These are phyloP conservation scores for Pachyrhizus erosus DNA, from an alignment of 306 rosid species.

Conservation along the genomic window DNA sequence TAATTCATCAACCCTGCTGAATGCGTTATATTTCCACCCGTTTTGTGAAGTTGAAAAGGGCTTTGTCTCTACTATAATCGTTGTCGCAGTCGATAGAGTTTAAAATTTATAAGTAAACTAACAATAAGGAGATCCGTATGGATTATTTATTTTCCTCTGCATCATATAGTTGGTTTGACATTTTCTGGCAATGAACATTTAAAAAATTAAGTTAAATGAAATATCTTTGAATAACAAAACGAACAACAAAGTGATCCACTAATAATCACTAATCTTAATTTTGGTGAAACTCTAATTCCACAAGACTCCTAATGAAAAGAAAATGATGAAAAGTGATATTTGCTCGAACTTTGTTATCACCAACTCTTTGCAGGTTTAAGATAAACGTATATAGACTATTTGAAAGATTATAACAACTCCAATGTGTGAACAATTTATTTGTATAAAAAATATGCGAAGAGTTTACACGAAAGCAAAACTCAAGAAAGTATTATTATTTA, in stretches of 20 bases:
- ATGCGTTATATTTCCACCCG: slow-evolving; percentile 6
- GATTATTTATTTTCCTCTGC: slow-evolving; percentile 16
- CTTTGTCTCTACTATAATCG: background rate
- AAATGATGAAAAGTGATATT: background rate
- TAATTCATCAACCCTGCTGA: background rate
- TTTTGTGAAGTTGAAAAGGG: background rate
- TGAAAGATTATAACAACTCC: background rate
- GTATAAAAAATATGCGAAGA: background rate
- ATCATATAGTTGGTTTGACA: background rate
- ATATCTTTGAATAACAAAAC: background rate
- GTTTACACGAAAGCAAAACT: background rate
- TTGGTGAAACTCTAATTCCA: slow-evolving; percentile 23
- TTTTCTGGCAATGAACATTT: background rate
- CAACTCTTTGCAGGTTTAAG: background rate
- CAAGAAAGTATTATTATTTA: background rate
- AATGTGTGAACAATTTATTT: background rate
- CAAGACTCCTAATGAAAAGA: background rate
- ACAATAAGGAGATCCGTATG: background rate
- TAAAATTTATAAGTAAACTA: slow-evolving; percentile 1
- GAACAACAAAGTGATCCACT: background rate
- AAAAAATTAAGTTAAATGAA: background rate
- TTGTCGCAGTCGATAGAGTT: background rate
- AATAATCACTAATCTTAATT: background rate
- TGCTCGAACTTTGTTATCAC: slow-evolving; percentile 22
- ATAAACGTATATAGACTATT: background rate